Conservation (phyloP, 2,329 filamentous ascomycete species). For the Aspergillus jensenii region DNA sequence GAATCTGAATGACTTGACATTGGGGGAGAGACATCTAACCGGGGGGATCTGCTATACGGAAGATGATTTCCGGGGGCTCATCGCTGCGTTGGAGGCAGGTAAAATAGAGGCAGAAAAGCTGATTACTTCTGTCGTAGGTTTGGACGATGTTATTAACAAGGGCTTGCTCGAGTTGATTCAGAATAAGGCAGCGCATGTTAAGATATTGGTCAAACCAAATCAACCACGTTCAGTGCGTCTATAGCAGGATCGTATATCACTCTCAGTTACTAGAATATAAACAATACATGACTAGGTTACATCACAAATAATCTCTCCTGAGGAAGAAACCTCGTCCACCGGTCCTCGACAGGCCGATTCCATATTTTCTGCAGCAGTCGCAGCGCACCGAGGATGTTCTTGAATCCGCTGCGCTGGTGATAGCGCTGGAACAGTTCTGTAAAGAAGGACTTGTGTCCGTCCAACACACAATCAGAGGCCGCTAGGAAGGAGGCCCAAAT, state of each 20-base stretch:
- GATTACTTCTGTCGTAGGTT: constrained; percentile 1
- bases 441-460: no score
- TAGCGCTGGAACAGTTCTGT: no score
- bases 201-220: constrained; percentile 9
- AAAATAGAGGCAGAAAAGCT: not conserved
- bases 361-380: no score
- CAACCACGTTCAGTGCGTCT: not conserved
- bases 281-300: no score
- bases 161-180: constrained; percentile 5
- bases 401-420: no score
- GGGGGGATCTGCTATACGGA: constrained; percentile 5
- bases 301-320: no score
- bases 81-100: not conserved
- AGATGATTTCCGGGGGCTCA: not conserved
- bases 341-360: no score
- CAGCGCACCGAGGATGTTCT: no score
- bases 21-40: not conserved
- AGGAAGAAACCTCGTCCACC: no score
- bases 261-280: no score
- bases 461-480: no score
- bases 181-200: constrained; percentile 4
- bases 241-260: not conserved
- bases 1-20: constrained; percentile 2
- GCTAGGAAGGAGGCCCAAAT: no score
- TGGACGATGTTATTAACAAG: not conserved